Evolutionary conservation across 768 basidiomycete genomes (phyloP).

Genomic region (Omphalotus guepiniiformis): DNA sequence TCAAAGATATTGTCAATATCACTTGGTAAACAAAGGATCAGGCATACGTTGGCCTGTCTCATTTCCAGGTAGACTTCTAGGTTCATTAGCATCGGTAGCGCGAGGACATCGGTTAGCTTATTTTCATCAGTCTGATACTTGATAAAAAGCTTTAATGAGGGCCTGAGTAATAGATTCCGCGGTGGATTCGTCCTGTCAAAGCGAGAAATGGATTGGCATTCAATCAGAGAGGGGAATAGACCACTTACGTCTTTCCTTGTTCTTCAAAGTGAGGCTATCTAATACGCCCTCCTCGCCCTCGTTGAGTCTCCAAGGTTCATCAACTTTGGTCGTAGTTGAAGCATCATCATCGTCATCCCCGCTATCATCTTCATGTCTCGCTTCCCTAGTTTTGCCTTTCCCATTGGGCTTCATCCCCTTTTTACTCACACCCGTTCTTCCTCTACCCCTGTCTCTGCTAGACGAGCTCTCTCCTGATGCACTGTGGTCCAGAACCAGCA

Average conservation of each 20-base stretch:
- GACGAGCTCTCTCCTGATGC: constrained; percentile 39
- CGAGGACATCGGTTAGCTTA: constrained; percentile 75
- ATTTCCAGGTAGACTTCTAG: constrained; percentile 91
- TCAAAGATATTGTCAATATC: constrained; percentile 7
- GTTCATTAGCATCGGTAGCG: constrained; percentile 82
- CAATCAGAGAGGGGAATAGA: neutral
- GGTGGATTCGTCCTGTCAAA: constrained; percentile 67
- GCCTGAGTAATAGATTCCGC: constrained; percentile 77
- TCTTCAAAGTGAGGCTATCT: constrained; percentile 65
- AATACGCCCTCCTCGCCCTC: constrained; percentile 81
- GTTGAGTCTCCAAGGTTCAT: constrained; percentile 76
- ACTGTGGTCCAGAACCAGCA: constrained; percentile 88
- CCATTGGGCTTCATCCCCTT: constrained; percentile 19
- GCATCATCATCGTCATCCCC: constrained; percentile 36
- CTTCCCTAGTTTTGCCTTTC: no score
- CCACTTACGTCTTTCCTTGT: constrained; percentile 40
- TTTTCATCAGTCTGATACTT: constrained; percentile 89
- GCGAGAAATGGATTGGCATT: constrained; percentile 52
- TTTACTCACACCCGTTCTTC: neutral
- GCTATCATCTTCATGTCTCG: constrained; percentile 17
- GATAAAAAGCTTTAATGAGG: constrained; percentile 88
- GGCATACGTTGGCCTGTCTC: constrained; percentile 77
- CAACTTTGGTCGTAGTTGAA: constrained; percentile 40
- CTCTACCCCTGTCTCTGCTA: constrained; percentile 16
- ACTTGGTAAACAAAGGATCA: constrained; percentile 1